Evolutionary conservation across 768 basidiomycete species (phyloP).

Genomic region (Agrocybe chaxingu): DNA sequence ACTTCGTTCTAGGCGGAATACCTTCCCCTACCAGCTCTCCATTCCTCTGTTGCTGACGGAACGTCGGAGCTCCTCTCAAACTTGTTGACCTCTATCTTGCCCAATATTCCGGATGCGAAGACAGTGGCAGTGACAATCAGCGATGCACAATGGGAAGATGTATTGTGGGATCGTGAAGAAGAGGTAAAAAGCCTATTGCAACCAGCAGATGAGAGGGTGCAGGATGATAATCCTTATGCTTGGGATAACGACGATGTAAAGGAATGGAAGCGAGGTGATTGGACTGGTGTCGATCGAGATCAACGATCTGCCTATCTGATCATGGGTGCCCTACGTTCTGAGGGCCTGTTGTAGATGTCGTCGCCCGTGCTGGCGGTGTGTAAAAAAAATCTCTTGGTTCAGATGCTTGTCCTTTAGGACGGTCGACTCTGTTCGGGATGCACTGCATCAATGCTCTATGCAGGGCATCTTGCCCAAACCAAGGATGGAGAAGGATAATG

Average conservation of each 20-base stretch:
- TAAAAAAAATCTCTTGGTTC: neutral
- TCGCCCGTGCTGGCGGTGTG: neutral
- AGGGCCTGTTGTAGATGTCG: slow-evolving; percentile 51
- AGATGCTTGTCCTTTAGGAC: no score
- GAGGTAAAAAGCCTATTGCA: slow-evolving; percentile 35
- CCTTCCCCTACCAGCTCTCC: slow-evolving; percentile 69
- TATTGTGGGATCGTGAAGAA: slow-evolving; percentile 72
- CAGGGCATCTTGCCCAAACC: no score
- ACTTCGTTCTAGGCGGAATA: slow-evolving; percentile 64
- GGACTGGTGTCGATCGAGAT: slow-evolving; percentile 78
- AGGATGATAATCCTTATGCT: slow-evolving; percentile 55
- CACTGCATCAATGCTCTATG: no score
- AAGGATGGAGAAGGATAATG: no score
- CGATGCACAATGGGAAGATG: slow-evolving; percentile 78
- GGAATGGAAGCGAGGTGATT: slow-evolving; percentile 55
- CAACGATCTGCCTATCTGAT: slow-evolving; percentile 77
- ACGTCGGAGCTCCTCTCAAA: slow-evolving; percentile 75
- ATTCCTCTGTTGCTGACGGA: slow-evolving; percentile 60
- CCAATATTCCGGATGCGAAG: slow-evolving; percentile 68
- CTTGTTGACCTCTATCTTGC: slow-evolving; percentile 70
- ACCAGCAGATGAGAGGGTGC: slow-evolving; percentile 8
- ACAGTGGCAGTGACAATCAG: slow-evolving; percentile 77
- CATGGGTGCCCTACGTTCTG: slow-evolving; percentile 70
- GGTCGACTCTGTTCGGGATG: no score
- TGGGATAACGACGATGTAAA: slow-evolving; percentile 56